Evolutionary conservation across 768 basidiomycete species (phyloP).

Genomic region (Daedaleopsis sinensis): DNA sequence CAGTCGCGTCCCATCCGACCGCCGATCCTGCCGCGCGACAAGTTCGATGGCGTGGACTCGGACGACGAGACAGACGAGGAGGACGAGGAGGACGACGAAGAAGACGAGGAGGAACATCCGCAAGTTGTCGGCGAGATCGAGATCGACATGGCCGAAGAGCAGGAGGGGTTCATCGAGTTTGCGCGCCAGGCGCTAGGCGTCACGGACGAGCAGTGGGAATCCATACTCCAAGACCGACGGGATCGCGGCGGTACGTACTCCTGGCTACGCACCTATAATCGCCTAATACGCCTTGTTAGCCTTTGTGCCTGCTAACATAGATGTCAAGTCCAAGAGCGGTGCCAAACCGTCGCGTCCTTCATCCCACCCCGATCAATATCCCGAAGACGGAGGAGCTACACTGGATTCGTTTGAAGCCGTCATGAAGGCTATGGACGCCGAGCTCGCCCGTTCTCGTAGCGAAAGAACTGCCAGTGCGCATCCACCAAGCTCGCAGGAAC

Average conservation of each 20-base stretch:
- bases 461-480: neutral
- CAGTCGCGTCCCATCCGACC: conserved; percentile 59
- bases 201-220: conserved; percentile 82
- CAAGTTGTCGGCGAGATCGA: conserved; percentile 84
- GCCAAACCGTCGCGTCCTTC: neutral
- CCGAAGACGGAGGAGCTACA: conserved; percentile 55
- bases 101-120: conserved; percentile 81
- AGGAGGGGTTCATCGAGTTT: conserved; percentile 95
- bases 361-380: neutral
- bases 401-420: conserved; percentile 94
- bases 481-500: conserved; percentile 43
- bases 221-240: conserved; percentile 80
- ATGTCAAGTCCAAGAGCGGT: conserved; percentile 10
- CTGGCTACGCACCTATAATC: neutral
- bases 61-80: conserved; percentile 85
- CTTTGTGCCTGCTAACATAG: conserved; percentile 28
- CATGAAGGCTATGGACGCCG: conserved; percentile 93
- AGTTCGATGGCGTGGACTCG: conserved; percentile 91
- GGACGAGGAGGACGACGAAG: conserved; percentile 50
- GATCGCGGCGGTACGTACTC: conserved; percentile 74
- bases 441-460: conserved; percentile 57
- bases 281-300: conserved; percentile 11
- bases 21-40: conserved; percentile 80
- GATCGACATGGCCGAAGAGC: conserved; percentile 90
- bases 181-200: conserved; percentile 91